These are phyloP conservation scores for Ambrosia hybrid DNA, from an alignment of 140 eudicot genomes.

Conservation along the genomic window DNA sequence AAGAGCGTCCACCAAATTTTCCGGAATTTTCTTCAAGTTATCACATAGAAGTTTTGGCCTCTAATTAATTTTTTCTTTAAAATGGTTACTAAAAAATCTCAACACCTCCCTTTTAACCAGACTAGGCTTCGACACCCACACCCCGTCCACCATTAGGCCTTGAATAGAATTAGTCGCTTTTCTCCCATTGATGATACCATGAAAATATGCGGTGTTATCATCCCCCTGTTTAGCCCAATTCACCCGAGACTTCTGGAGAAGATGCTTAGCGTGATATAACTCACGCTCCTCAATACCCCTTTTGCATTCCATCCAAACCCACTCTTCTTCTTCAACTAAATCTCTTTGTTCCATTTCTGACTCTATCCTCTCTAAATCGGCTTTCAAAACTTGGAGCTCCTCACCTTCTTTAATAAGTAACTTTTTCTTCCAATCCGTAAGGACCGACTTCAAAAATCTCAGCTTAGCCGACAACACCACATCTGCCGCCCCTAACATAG, in stretches of 20 bases:
- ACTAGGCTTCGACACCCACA: not conserved
- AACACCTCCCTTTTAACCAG: not conserved
- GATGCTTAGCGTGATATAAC: not conserved
- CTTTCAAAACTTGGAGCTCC: not conserved
- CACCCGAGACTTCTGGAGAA: not conserved
- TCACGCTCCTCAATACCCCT: not conserved
- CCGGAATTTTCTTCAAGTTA: too few species aligned
- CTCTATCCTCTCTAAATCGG: not conserved
- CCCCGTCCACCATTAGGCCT: not conserved
- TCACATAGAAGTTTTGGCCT: not conserved
- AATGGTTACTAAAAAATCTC: too few species aligned
- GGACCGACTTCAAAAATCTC: too few species aligned
- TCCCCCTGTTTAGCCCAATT: not conserved
- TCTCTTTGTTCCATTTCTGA: not conserved
- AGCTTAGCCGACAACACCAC: too few species aligned
- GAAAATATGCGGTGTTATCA: not conserved
- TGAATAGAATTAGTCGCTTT: not conserved
- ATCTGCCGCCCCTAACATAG: too few species aligned
- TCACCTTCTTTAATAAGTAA: too few species aligned
- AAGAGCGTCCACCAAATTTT: not conserved
- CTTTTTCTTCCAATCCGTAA: too few species aligned
- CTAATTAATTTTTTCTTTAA: not conserved
- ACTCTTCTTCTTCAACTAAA: not conserved
- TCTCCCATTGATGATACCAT: not conserved
- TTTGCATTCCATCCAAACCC: not conserved